phyloP scores from a whole-genome alignment of 257 asterid species.

The Leptodermis oblonga region DNA sequence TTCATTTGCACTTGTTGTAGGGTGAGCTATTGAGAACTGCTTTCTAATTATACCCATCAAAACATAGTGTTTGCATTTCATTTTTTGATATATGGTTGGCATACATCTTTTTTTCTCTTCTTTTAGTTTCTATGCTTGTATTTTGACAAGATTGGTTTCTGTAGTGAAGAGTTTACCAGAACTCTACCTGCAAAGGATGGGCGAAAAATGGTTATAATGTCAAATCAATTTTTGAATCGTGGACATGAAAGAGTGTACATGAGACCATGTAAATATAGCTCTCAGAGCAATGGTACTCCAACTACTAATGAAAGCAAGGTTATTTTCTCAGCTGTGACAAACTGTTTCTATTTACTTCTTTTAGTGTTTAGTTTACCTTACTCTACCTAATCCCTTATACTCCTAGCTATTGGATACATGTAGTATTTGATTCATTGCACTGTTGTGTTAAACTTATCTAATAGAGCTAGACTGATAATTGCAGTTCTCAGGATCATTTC shows the following conservation, averaged over 20 bases:
- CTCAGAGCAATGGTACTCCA: slow-evolving; percentile 20
- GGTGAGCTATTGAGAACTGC: not conserved
- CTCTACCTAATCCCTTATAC: not conserved
- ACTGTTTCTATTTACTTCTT: not conserved
- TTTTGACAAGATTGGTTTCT: not conserved
- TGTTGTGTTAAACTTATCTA: not conserved
- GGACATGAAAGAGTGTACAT: not conserved
- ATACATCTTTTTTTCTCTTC: not conserved
- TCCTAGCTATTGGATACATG: slow-evolving; percentile 26
- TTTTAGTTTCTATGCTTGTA: not conserved
- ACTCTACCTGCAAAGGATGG: not conserved
- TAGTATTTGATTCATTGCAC: not conserved
- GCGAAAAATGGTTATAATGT: not conserved
- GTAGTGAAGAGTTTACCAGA: slow-evolving; percentile 7
- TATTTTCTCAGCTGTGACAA: not conserved
- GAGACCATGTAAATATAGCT: slow-evolving; percentile 27
- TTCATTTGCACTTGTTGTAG: not conserved
- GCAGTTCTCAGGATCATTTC: slow-evolving; percentile 57
- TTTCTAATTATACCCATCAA: not conserved
- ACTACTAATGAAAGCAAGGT: slow-evolving; percentile 37
- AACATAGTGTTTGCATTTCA: not conserved
- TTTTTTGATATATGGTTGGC: not conserved
- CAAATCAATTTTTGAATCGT: slow-evolving; percentile 9
- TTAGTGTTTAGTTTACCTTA: not conserved
- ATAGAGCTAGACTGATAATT: not conserved